A percentile compares a stretch with the other conserved stretches of the same genome.
These are phyloP conservation scores for Thielaviopsis punctulata DNA, from an alignment of 2,329 filamentous ascomycete genomes.

Conservation along the genomic window DNA sequence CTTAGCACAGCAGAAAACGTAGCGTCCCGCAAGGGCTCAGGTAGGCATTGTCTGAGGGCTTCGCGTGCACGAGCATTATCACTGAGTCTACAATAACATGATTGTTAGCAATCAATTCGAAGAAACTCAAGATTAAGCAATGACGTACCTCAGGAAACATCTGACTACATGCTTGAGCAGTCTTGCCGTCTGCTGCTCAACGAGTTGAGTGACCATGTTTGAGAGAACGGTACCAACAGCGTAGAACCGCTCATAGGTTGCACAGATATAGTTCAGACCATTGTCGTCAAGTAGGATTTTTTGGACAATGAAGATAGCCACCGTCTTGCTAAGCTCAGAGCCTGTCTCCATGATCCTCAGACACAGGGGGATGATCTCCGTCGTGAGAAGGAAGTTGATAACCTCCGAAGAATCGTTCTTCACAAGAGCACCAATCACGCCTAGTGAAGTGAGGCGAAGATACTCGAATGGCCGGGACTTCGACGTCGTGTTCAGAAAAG, in stretches of 20 bases:
- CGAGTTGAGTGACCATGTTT: constrained; percentile 96
- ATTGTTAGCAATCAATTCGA: neutral
- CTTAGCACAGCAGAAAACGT: constrained; percentile 93
- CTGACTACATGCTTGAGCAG: constrained; percentile 94
- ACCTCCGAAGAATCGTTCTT: constrained; percentile 98
- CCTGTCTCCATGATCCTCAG: constrained; percentile 98
- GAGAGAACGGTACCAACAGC: constrained; percentile 92
- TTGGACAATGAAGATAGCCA: constrained; percentile 98
- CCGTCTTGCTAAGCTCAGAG: constrained; percentile 94
- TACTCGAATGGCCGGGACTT: constrained; percentile 98
- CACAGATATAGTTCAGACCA: constrained; percentile 93
- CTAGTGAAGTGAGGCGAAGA: constrained; percentile 82
- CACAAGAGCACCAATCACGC: constrained; percentile 89
- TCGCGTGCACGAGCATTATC: constrained; percentile 93
- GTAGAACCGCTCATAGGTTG: constrained; percentile 96
- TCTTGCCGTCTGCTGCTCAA: constrained; percentile 91
- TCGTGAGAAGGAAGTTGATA: constrained; percentile 96
- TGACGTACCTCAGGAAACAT: constrained; percentile 75
- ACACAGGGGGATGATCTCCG: constrained; percentile 94
- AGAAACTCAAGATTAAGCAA: neutral
- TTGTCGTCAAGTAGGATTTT: constrained; percentile 97
- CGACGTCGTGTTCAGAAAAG: constrained; percentile 95
- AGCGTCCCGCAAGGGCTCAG: constrained; percentile 93
- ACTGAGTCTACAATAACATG: constrained; percentile 46
- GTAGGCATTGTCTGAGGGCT: constrained; percentile 85